Evolutionary conservation across 2,329 filamentous ascomycete genomes (phyloP), one percentile per base, ranked within the genome.

Genomic region (Pyrenochaeta sp.): DNA sequence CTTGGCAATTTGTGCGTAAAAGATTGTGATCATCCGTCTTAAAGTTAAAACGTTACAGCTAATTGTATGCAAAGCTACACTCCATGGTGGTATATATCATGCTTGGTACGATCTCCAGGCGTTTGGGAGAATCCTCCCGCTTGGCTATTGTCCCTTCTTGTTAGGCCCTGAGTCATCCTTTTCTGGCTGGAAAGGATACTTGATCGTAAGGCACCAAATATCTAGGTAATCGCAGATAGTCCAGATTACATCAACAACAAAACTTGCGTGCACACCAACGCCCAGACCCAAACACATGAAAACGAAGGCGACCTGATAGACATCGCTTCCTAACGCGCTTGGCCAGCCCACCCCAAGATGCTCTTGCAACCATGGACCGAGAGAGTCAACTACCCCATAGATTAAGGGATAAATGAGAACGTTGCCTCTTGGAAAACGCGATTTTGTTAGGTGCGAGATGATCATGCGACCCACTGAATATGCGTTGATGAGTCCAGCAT

Each of bases 151-250:
- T 7, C 36, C 69, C 56, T 72, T 72, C 60, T 65, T 66, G 45
- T 68, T 61, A 17, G 64, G 63, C 47, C 67, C 62, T 20, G 54
- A 41, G 3, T 67, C 62, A 33, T 68, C 71, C 51, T 74, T 65
- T 39, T 69, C 74, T 50, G 81, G 79, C 31, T 80, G 72, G 56
- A 82, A 82, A 0, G 86, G 86, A 68, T 98, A 88, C 84, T 99
- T 99, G 79, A 99, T 99, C 1, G 91, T 96, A 74, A 99, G 81
- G 74, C 95, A 99, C 92, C 92, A 98, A 64, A 99, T 99, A 74
- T 99, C 95, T 56, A 98, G 83, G 75, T 96, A 97, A 75, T 99
- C 95, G 78, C 95, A 99, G 66, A 99, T 98, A 27, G 92, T 96
- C 54, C 95, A 92, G 63, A 99, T 97, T 51, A 98, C 93, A 74